A percentile compares a stretch with the other conserved stretches of the same genome.
Conservation (phyloP, 2,329 filamentous ascomycete genomes). For the Aspergillus piperis region DNA sequence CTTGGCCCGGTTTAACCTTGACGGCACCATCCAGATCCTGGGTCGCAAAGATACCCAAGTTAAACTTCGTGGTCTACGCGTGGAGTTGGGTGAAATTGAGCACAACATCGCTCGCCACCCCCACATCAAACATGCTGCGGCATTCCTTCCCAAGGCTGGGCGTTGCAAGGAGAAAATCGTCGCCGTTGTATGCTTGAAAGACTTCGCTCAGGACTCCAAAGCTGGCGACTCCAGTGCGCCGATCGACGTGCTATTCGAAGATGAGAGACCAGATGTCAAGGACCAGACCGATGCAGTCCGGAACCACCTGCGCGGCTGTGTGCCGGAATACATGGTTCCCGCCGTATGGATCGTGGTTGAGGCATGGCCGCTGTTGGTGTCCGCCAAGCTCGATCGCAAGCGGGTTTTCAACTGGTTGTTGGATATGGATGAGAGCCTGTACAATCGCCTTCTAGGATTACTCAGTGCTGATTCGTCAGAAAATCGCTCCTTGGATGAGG, state of each 20-base stretch:
- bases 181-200: not conserved
- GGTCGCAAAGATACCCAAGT: conserved; percentile 13
- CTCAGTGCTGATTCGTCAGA: not conserved
- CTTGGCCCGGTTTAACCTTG: not conserved
- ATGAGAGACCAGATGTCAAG: not conserved
- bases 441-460: not conserved
- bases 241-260: not conserved
- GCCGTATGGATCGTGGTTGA: not conserved
- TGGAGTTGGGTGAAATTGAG: conserved; percentile 13
- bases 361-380: not conserved
- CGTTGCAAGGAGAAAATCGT: not conserved
- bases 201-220: not conserved
- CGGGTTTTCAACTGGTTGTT: not conserved
- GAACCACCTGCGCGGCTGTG: not conserved
- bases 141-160: not conserved
- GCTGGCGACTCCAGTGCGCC: not conserved
- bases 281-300: not conserved
- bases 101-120: not conserved
- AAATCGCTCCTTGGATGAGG: not conserved
- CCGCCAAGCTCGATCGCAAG: not conserved
- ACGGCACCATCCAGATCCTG: not conserved
- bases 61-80: conserved; percentile 10
- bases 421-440: not conserved
- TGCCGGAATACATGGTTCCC: not conserved
- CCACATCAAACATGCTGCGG: not conserved